Percentiles rank a stretch among this genome's conserved stretches.
phyloP scores from a whole-genome alignment of 768 basidiomycete species.

The Leccinum pellstonianum region DNA sequence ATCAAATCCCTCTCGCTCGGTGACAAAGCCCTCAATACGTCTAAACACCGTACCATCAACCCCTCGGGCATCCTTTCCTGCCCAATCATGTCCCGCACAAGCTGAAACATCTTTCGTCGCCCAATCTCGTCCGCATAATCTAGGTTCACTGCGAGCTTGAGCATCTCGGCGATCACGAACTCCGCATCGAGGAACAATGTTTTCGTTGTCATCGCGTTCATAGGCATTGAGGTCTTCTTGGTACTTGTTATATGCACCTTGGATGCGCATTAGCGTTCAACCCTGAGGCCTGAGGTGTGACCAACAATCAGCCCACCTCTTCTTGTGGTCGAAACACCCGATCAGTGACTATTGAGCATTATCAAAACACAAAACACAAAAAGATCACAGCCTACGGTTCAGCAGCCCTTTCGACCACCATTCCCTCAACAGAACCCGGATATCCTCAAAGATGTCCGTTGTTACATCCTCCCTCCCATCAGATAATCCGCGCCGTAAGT shows the following conservation, averaged over 20 bases:
- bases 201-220: slow-evolving; percentile 47
- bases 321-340: too few species aligned
- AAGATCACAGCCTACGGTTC: too few species aligned
- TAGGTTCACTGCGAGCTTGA: slow-evolving; percentile 71
- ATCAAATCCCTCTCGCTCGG: slow-evolving; percentile 81
- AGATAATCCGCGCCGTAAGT: too few species aligned
- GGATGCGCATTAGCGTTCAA: slow-evolving; percentile 40
- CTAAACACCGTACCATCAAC: slow-evolving; percentile 73
- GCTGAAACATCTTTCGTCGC: slow-evolving; percentile 79
- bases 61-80: slow-evolving; percentile 65
- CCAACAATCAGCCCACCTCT: too few species aligned
- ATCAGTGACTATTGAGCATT: too few species aligned
- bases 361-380: too few species aligned
- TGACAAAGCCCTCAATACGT: slow-evolving; percentile 73
- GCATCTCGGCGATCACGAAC: slow-evolving; percentile 77
- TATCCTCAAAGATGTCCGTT: too few species aligned
- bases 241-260: slow-evolving; percentile 66
- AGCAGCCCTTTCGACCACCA: too few species aligned
- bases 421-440: too few species aligned
- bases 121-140: slow-evolving; percentile 95
- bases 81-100: slow-evolving; percentile 83
- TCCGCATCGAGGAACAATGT: slow-evolving; percentile 36
- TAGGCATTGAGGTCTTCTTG: slow-evolving; percentile 41
- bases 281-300: too few species aligned
- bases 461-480: too few species aligned